Evolutionary conservation across 2,329 filamentous ascomycete genomes (phyloP), one percentile per base, ranked within the genome.

Genomic region (Clonostachys chloroleuca): DNA sequence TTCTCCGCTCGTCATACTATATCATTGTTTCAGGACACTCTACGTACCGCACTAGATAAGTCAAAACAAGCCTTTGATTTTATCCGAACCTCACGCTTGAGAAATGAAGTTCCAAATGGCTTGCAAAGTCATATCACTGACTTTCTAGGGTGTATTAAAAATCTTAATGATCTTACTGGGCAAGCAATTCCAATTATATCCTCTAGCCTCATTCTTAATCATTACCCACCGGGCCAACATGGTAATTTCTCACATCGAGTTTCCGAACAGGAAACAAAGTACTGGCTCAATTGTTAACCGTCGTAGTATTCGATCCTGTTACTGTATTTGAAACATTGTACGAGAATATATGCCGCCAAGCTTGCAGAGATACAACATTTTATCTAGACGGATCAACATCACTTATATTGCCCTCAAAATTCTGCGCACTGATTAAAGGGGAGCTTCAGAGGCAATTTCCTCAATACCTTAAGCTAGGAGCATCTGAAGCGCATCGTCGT

Each of bases 171-270:
- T 37, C 34, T 40, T 6, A 12, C 17, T n/a, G 18, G 43, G 9
- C 13, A 35, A 17, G 43, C 45, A 14, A 16, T 42, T n/a, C 48
- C 46, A 24, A 20, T 48, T 20, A 40, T 51, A n/a, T 42, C 49
- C 13, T 51, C 46, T 13, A 46, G 42, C 37, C 43, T 51, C 24
- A 36, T 51, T n/a, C 41, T 51, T 17, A 44, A 51, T 36, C 46
- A 51, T 24, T 51, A 51, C 40, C 40, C 42, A 10, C 49, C 46
- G 6, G 49, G 40, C 34, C 45, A 46, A 34, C 46, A 48, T 40
- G 14, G 49, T 51, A 46, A 18, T 37, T 13, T 37, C 35, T 16
- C 35, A 13, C 35, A 16, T 37, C 13, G 35, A 5, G 13, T 37
- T 13, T 13, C 35, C 12, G 35, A 37, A 37, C 35, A 4, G 16